These are phyloP conservation scores for Rhododendron williamsianum DNA, from an alignment of 148 eudicot species.

Conservation along the genomic window DNA sequence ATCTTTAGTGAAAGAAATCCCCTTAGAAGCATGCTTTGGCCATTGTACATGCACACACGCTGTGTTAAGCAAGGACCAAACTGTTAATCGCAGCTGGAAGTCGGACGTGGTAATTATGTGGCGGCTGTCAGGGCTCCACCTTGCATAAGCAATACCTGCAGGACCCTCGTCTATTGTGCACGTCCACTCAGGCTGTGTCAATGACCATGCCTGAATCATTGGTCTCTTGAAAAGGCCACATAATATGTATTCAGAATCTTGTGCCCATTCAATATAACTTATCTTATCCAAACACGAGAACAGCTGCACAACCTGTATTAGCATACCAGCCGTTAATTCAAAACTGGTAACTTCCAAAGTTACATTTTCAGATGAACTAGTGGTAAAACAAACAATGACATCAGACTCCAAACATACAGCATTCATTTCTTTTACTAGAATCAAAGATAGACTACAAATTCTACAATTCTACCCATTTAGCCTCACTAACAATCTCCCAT, in stretches of 20 bases:
- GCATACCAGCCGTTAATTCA: background rate
- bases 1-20: slow-evolving; percentile 86
- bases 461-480: background rate
- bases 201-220: slow-evolving; percentile 91
- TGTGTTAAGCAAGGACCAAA: slow-evolving; percentile 91
- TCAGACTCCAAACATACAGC: background rate
- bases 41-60: slow-evolving; percentile 87
- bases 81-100: slow-evolving; percentile 82
- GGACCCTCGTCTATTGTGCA: slow-evolving; percentile 98
- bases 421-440: background rate
- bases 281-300: slow-evolving; percentile 94
- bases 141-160: slow-evolving; percentile 92
- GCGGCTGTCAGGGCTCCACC: slow-evolving; percentile 99
- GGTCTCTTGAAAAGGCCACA: slow-evolving; percentile 94
- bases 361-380: background rate
- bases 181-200: slow-evolving; percentile 97
- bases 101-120: slow-evolving; percentile 98
- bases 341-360: background rate
- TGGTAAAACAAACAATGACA: background rate
- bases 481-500: background rate
- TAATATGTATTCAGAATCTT: slow-evolving; percentile 89
- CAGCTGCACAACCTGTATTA: slow-evolving; percentile 73
- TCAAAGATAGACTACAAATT: background rate
- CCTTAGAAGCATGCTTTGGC: slow-evolving; percentile 91
- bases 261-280: slow-evolving; percentile 93